phyloP scores from a whole-genome alignment of 768 basidiomycete species.

The Lactifluus hygrophoroides region DNA sequence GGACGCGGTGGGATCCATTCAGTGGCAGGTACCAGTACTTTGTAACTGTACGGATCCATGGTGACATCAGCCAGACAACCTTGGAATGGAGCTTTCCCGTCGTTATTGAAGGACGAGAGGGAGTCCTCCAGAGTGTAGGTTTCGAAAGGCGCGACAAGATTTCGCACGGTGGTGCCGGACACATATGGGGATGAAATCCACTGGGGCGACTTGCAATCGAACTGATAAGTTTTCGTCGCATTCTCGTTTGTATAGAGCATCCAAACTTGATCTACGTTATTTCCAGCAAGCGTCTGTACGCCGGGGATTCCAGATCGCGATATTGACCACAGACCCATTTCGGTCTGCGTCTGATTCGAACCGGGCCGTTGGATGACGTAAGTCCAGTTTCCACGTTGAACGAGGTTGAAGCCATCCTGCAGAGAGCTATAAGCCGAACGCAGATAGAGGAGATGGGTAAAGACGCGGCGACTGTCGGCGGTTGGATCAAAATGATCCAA shows the following conservation, averaged over 20 bases:
- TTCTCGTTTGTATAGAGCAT: slow-evolving; percentile 85
- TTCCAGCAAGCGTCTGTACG: slow-evolving; percentile 56
- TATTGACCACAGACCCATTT: slow-evolving; percentile 84
- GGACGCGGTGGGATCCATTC: slow-evolving; percentile 70
- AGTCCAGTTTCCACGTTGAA: slow-evolving; percentile 82
- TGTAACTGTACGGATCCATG: slow-evolving; percentile 72
- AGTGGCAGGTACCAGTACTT: slow-evolving; percentile 58
- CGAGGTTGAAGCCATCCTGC: slow-evolving; percentile 83
- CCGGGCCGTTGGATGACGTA: slow-evolving; percentile 70
- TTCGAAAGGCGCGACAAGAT: slow-evolving; percentile 81
- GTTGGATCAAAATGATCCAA: slow-evolving; percentile 95
- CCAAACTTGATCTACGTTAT: slow-evolving; percentile 65
- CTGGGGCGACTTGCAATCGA: slow-evolving; percentile 42
- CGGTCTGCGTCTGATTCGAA: slow-evolving; percentile 71
- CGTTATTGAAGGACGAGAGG: slow-evolving; percentile 48
- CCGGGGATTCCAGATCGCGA: slow-evolving; percentile 52
- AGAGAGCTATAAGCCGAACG: slow-evolving; percentile 61
- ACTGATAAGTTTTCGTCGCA: slow-evolving; percentile 50
- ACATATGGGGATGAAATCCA: slow-evolving; percentile 81
- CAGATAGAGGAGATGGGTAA: slow-evolving; percentile 64
- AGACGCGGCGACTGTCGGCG: slow-evolving; percentile 61
- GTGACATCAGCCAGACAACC: slow-evolving; percentile 66
- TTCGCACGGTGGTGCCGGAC: slow-evolving; percentile 53
- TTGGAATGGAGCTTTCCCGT: slow-evolving; percentile 51
- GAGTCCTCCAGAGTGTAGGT: slow-evolving; percentile 63